Conservation (phyloP, 2,329 filamentous ascomycete genomes). For the Emergomyces pasteurianus region DNA sequence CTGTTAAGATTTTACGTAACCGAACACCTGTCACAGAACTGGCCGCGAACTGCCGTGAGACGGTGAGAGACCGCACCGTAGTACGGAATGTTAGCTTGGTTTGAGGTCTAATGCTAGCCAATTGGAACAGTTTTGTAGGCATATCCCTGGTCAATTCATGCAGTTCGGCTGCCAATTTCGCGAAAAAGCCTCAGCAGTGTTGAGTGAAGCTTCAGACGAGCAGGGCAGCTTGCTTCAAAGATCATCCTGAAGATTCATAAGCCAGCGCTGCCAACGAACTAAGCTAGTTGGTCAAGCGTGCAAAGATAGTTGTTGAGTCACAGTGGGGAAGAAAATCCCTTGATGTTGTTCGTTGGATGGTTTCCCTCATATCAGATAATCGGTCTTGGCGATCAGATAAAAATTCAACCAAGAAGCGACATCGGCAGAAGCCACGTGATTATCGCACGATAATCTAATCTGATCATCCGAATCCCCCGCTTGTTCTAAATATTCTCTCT, state of each 20-base stretch:
- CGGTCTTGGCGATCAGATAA: constrained; percentile 8
- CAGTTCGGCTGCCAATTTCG: not conserved
- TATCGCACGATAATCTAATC: constrained; percentile 16
- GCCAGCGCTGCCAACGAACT: too few relatives aligned
- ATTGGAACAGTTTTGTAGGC: not conserved
- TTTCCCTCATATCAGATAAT: constrained; percentile 9
- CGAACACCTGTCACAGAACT: not conserved
- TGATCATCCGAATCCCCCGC: constrained; percentile 10
- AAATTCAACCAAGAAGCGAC: not conserved
- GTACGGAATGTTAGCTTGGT: not conserved
- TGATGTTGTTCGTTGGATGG: not conserved
- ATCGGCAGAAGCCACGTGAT: constrained; percentile 8
- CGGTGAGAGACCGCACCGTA: not conserved
- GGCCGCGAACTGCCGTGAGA: too few relatives aligned
- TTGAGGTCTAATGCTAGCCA: not conserved
- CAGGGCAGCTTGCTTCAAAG: not conserved
- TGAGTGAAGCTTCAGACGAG: not conserved
- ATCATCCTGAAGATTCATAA: not conserved
- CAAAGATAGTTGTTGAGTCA: not conserved
- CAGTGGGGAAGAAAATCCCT: too few relatives aligned
- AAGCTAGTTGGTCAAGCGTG: too few relatives aligned
- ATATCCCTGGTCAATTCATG: not conserved
- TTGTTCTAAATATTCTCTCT: not conserved
- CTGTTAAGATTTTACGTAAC: not conserved
- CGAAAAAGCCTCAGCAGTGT: not conserved